Evolutionary conservation across 306 rosid species (phyloP), one percentile per base, ranked within the genome.

Genomic region (Ochetophila trinervis): DNA sequence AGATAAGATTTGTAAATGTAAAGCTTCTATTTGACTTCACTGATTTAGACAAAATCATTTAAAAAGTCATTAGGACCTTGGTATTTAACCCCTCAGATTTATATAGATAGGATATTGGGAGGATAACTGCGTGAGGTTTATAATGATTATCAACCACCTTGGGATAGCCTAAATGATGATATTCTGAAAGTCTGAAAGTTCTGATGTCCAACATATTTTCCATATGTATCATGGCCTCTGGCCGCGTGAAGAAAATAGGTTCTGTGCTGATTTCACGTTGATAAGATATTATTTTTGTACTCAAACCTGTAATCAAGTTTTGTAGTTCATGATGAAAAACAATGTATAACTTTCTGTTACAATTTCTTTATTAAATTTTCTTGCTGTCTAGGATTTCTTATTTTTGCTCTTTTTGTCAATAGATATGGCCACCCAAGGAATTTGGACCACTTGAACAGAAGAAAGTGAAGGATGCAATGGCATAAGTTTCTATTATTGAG

Each of bases 361-460:
- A 11, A 22, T n/a, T 62, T 24, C 42, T 49, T 35, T 59, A 14
- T 69, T 59, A 8, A 7, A 35, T 59, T 69, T 4, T 59, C 2
- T 32, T 23, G n/a, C 40, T 53, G 48, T 37, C n/a, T 10, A 24
- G 11, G 18, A 8, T 36, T 63, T 23, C 67, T 70, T 10, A 47
- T 30, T 8, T 71, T 51, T 56, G 45, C 11, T 76, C 19, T 23
- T 52, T 61, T 71, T 58, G 12, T 68, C 47, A 51, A 53, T 61
- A 91, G 97, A 65, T 86, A 50, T 81, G 58, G 78, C 96, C 97
- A 9, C 84, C 75, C 62, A 49, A 74, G 64, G 70, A 40, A 35
- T 88, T 88, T 79, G 97, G 97, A 72, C 79, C 83, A 10, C 55
- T 88, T 77, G 66, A 55, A 72, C 74, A 64, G 58, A 79, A 54